Evolutionary conservation across 2,329 filamentous ascomycete genomes (phyloP).

Genomic region (Cercospora sp.): DNA sequence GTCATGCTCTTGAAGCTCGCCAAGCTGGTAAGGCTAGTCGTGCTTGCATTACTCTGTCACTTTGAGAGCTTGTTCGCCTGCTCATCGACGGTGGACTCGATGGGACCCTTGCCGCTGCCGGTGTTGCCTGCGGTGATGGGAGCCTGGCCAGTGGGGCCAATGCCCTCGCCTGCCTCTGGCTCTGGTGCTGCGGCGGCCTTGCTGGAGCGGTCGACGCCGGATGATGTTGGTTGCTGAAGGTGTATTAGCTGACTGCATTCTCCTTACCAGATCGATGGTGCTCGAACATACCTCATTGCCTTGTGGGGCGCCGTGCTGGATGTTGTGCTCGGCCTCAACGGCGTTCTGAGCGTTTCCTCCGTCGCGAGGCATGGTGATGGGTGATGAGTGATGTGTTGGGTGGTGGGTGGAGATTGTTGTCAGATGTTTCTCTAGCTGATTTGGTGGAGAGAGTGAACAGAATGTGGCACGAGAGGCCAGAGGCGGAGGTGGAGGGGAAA

Average conservation of each 20-base stretch:
- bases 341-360: constrained; percentile 45
- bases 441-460: neutral
- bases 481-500: neutral
- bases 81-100: constrained; percentile 22
- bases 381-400: constrained; percentile 14
- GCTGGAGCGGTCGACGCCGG: constrained; percentile 40
- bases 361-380: constrained; percentile 43
- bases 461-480: neutral
- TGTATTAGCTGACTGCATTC: neutral
- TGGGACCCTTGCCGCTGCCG: constrained; percentile 24
- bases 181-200: constrained; percentile 44
- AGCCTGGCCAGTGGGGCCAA: constrained; percentile 17
- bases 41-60: constrained; percentile 18
- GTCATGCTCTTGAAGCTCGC: constrained; percentile 15
- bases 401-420: neutral
- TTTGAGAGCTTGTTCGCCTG: constrained; percentile 24
- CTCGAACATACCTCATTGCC: constrained; percentile 37
- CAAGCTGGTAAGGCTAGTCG: constrained; percentile 14
- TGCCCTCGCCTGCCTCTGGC: constrained; percentile 41
- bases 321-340: constrained; percentile 40
- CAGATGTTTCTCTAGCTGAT: neutral
- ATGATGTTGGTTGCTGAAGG: constrained; percentile 18
- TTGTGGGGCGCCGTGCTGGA: constrained; percentile 40
- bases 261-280: neutral
- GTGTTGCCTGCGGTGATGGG: constrained; percentile 12